These are phyloP conservation scores for Skeletonema costatum DNA, from an alignment of 108 stramenopile genomes.

Conservation along the genomic window DNA sequence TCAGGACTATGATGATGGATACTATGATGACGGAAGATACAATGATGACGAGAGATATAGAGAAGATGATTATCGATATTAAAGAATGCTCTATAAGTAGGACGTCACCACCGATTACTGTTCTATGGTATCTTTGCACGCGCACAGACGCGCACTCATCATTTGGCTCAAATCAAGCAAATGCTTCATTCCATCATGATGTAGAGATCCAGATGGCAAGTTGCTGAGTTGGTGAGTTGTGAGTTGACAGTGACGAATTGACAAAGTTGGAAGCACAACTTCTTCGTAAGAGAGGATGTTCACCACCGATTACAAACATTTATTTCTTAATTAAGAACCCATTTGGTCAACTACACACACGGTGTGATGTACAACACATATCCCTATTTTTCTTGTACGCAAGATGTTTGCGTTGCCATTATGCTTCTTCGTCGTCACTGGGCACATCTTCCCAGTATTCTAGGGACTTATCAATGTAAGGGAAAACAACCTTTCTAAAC, in stretches of 20 bases:
- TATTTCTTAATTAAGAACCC: too few relatives aligned
- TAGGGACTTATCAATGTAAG: constrained; percentile 24
- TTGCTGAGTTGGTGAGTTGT: too few relatives aligned
- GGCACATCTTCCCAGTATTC: constrained; percentile 35
- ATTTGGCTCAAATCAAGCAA: too few relatives aligned
- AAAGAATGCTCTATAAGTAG: not conserved
- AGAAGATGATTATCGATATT: constrained; percentile 3
- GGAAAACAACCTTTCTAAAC: constrained; percentile 33
- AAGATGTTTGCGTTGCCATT: not conserved
- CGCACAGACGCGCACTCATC: too few relatives aligned
- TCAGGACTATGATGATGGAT: constrained; percentile 26
- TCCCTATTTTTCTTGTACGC: not conserved
- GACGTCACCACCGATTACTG: not conserved
- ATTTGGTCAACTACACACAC: not conserved
- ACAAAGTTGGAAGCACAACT: too few relatives aligned
- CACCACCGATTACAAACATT: too few relatives aligned
- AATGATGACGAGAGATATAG: constrained; percentile 14
- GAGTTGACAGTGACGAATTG: too few relatives aligned
- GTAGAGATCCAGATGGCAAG: too few relatives aligned
- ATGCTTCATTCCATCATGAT: too few relatives aligned
- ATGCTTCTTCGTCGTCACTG: constrained; percentile 3
- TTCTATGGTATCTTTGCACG: too few relatives aligned
- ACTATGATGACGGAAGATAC: constrained; percentile 26
- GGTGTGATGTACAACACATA: not conserved
- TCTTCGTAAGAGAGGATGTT: too few relatives aligned